A percentile compares a stretch with the other conserved stretches of the same genome.
Conservation (phyloP, 2,329 filamentous ascomycete genomes). For the Diaporthe sp. region DNA sequence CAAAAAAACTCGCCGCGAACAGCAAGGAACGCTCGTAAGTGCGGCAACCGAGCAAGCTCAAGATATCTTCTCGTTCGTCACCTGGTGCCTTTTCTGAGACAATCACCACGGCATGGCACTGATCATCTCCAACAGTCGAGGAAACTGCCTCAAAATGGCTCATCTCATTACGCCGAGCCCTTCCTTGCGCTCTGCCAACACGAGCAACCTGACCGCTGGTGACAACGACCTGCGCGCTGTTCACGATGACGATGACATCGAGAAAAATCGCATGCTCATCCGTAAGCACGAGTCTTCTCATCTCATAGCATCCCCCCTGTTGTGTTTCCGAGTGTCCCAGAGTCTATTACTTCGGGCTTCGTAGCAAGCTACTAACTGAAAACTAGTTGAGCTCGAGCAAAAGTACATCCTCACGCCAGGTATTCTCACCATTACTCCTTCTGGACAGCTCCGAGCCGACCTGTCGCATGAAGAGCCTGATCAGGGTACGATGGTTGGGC, state of each 20-base stretch:
- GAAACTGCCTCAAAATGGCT: not conserved
- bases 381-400: conserved; percentile 23
- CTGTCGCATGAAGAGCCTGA: conserved; percentile 17
- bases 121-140: not conserved
- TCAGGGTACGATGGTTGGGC: conserved; percentile 25
- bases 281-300: conserved; percentile 1
- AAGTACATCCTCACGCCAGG: conserved; percentile 1
- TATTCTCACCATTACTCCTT: not conserved
- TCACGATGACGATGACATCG: not conserved
- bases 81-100: not conserved
- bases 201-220: not conserved
- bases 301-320: no score
- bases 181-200: not conserved
- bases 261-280: not conserved
- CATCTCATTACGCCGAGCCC: not conserved
- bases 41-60: not conserved
- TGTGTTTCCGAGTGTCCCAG: accelerated
- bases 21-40: not conserved
- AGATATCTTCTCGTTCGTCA: not conserved
- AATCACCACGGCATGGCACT: conserved; percentile 2
- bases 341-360: not conserved
- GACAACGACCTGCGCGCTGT: no score
- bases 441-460: not conserved
- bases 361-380: not conserved
- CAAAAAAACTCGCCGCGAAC: not conserved